Evolutionary conservation across 73 alveolate genomes (phyloP), one percentile per base, ranked within the genome.

Genomic region (Tetrahymena elliotti): DNA sequence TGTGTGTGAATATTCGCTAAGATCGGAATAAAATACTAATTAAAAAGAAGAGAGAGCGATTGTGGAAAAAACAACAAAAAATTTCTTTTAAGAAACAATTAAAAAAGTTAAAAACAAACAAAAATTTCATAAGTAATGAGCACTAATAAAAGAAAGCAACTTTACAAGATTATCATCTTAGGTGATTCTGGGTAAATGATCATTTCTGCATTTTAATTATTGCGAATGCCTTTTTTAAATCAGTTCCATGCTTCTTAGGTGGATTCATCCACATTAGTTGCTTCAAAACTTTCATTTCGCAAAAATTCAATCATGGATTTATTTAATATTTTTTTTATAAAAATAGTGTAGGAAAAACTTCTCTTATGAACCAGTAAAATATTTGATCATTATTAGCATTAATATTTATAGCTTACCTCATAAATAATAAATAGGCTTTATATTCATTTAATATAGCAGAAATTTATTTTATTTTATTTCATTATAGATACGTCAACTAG

Each of bases 281-380:
- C 82, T 47, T 47, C 6, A 47, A 47, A 47, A 47, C 0, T 47
- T 0, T 47, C 31, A 47, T 47, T 47, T 6, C 27, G 31, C 82
- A 47, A 8, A 47, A 12, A 47, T 47, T 12, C 82, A 12, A 18
- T 13, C 27, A 47, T 4, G 9, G 20, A 47, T 13, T 47, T 47
- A 10, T 47, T 47, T 38, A 18, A 38, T 33, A 38, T 93, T 95
- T 93, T 22, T 84, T 20, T 84, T 37, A 38, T 6, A 36, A 84
- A 92, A 22, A 20, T 92, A 96, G 99, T 82, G 99, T 98, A 6
- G 99, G 99, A 33, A 98, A 98, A 96, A 98, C 99, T 12, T 98
- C 99, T 41, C 97, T 98, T 38, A 97, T 98, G 98, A 97, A 97
- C 82, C 96, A 97, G 93, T 68, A 68, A 68, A 68, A 68, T 27